Base-by-base conservation (phyloP, 192 early-diverging fungal species). In the Oehlia diaphana region DNA sequence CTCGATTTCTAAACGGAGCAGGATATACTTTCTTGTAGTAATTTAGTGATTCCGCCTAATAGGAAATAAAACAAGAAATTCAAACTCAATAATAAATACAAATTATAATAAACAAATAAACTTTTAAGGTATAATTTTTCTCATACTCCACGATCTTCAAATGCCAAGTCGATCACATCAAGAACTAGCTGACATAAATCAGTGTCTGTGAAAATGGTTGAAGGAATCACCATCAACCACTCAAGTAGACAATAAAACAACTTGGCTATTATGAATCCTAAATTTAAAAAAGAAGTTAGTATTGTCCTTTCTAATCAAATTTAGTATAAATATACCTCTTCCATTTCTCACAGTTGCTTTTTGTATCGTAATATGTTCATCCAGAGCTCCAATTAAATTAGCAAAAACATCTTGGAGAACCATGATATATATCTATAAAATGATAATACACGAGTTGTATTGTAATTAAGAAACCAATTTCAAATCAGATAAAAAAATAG, bases 221-320 rank as follows among this genome's bases (percentile, higher is more conserved):
- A 80, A 8, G 92, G 89, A 35, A 90, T 82, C 2, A 83, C 85
- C 90, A 95, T 93, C 26, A 95, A 62, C 95, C 94, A 96, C 44
- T 92, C 90, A 3, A 89, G 79, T 9, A 95, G 71, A 75, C 93
- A 92, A 35, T 88, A 87, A 58, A 95, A 91, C 14, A 95, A 80
- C 12, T 88, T 83, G 0, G 90, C 86, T n/a, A 94, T 85, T 33
- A 92, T 90, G 4, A 82, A 72, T 6, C 86, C 91, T 84, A 80
- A 79, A 58, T 19, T 58, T 21, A 79, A 37, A 73, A 8, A 7
- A 16, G 10, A 53, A 44, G 10, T n/a, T 9, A 10, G 39, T 58
- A 21, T n/a, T 13, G 1, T 42, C 68, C 58, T 13, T 21, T 80
- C 39, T 21, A 21, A 21, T 58, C 6, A 21, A 58, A 58, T 58